phyloP scores from a whole-genome alignment of 2,329 filamentous ascomycete species.

The Passalora sequoiae region DNA sequence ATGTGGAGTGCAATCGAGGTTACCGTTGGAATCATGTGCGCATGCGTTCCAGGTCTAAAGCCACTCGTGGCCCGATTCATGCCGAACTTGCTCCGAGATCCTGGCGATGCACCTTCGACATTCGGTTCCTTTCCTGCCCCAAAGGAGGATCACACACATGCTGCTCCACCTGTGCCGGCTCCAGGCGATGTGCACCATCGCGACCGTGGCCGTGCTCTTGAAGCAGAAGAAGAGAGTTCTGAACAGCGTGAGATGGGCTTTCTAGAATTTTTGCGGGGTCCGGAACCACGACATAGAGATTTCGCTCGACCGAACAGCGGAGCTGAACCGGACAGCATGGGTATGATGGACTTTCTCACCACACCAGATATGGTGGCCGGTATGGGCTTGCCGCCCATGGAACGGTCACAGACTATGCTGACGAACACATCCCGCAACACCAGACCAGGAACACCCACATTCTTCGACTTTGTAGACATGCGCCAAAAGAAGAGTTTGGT shows the following conservation, averaged over 20 bases:
- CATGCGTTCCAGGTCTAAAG: constrained; percentile 87
- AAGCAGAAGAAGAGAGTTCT: constrained; percentile 3
- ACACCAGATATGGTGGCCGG: constrained; percentile 39
- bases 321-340: constrained; percentile 27
- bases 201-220: constrained; percentile 22
- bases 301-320: constrained; percentile 2
- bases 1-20: constrained; percentile 96
- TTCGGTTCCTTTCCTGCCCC: constrained; percentile 23
- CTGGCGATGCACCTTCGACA: constrained; percentile 34
- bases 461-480: constrained; percentile 76
- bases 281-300: background rate
- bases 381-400: constrained; percentile 29
- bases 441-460: constrained; percentile 42
- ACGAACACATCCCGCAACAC: constrained; percentile 38
- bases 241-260: constrained; percentile 36
- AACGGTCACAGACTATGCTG: constrained; percentile 36
- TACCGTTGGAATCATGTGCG: constrained; percentile 83
- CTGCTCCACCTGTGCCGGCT: constrained; percentile 10
- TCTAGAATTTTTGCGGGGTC: constrained; percentile 48
- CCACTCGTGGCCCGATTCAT: constrained; percentile 66
- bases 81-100: constrained; percentile 53
- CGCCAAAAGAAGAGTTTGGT: constrained; percentile 65
- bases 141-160: constrained; percentile 9
- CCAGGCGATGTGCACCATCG: constrained; percentile 23
- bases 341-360: constrained; percentile 52